These are phyloP conservation scores for Coemansia sp. DNA, from an alignment of 192 early-diverging fungal genomes.

Conservation along the genomic window DNA sequence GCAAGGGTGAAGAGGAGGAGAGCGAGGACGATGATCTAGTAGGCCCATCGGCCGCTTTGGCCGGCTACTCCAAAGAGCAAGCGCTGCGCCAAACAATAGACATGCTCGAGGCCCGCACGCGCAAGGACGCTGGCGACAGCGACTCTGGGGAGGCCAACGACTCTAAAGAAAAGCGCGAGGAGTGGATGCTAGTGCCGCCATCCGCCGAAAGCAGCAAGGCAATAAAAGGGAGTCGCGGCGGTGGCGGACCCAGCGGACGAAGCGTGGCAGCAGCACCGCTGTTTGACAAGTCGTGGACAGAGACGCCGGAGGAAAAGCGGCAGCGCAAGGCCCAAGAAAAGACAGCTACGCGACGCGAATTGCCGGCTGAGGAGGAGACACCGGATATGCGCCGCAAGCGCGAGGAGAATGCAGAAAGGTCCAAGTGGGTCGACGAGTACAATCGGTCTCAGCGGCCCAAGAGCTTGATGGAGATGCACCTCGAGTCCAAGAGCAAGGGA, in stretches of 20 bases:
- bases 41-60: conserved; percentile 31
- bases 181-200: conserved; percentile 55
- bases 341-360: conserved; percentile 1
- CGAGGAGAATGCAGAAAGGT: conserved; percentile 26
- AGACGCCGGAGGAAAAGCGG: conserved; percentile 28
- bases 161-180: conserved; percentile 10
- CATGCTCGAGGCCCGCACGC: conserved; percentile 15
- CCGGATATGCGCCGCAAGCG: conserved; percentile 13
- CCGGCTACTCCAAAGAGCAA: conserved; percentile 26
- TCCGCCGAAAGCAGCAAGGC: conserved; percentile 9
- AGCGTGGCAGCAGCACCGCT: conserved; percentile 8
- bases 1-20: not conserved
- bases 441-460: conserved; percentile 44
- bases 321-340: conserved; percentile 11
- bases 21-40: conserved; percentile 10
- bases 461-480: conserved; percentile 49
- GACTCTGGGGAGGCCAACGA: not conserved
- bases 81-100: conserved; percentile 25
- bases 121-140: not conserved
- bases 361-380: conserved; percentile 24
- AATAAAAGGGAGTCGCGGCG: not conserved
- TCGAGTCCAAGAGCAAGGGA: conserved; percentile 14
- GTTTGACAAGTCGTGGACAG: conserved; percentile 53
- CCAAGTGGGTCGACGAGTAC: conserved; percentile 45
- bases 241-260: too few species aligned